Evolutionary conservation across 2,329 filamentous ascomycete species (phyloP).

Genomic region (Hymenoscyphus albidus): DNA sequence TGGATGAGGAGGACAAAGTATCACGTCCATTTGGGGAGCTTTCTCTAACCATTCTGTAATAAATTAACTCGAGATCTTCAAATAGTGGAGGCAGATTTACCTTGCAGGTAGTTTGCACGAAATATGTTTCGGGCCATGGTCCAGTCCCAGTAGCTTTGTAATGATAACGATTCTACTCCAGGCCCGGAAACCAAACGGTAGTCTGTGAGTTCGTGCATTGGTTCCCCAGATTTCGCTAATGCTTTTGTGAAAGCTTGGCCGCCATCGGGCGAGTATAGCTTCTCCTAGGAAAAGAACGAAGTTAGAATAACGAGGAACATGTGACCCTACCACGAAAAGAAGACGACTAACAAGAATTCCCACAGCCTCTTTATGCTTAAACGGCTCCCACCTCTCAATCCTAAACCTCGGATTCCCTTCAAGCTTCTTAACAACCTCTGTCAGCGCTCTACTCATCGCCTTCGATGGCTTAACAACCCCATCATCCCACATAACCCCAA

Average conservation of each 20-base stretch:
- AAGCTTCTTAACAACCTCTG: conserved; percentile 29
- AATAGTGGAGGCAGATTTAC: neutral
- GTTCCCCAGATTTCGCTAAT: conserved; percentile 17
- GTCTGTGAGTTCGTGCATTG: conserved; percentile 17
- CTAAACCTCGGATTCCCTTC: conserved; percentile 34
- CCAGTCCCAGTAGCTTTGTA: conserved; percentile 14
- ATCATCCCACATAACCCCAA: conserved; percentile 37
- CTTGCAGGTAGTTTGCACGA: conserved; percentile 14
- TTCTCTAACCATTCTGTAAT: neutral
- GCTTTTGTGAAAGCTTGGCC: conserved; percentile 8
- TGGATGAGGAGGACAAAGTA: conserved; percentile 55
- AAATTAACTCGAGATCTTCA: neutral
- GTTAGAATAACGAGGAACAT: neutral
- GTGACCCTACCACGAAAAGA: conserved; percentile 30
- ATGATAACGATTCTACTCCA: conserved; percentile 12
- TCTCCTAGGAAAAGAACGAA: neutral
- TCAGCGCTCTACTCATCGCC: conserved; percentile 34
- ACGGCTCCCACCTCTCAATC: conserved; percentile 48
- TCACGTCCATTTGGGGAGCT: conserved; percentile 18
- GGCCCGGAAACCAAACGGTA: conserved; percentile 9
- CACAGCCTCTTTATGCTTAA: conserved; percentile 11
- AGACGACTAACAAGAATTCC: conserved; percentile 36
- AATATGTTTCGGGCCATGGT: conserved; percentile 19
- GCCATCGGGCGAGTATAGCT: conserved; percentile 11
- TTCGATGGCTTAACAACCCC: conserved; percentile 35